Evolutionary conservation across 352 stramenopile genomes (phyloP).

Genomic region (Phytophthora hybrid): DNA sequence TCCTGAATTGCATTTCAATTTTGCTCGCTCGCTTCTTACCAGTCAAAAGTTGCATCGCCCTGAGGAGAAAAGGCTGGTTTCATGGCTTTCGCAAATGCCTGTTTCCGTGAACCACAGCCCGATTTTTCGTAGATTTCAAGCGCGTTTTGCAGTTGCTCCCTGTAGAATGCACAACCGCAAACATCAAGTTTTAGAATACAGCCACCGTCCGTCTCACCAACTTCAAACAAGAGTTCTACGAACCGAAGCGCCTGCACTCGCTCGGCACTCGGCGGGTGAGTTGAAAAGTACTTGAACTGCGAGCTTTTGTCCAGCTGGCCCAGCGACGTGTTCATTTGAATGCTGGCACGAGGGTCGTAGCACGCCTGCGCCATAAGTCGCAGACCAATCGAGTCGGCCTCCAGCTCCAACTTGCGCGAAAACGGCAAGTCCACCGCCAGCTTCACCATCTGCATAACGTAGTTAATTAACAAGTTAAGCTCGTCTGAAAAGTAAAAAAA

Average conservation of each 20-base stretch:
- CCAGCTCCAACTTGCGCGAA: constrained; percentile 62
- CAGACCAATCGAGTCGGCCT: constrained; percentile 65
- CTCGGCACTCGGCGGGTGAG: constrained; percentile 71
- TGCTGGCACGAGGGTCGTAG: constrained; percentile 63
- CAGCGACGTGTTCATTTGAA: constrained; percentile 60
- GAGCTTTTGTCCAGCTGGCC: constrained; percentile 39
- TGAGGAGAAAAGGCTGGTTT: constrained; percentile 38
- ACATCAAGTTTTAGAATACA: neutral
- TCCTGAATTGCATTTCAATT: neutral
- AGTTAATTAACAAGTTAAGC: no score
- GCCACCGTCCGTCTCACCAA: neutral
- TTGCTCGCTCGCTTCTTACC: constrained; percentile 8
- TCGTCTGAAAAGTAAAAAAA: no score
- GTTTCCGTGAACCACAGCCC: constrained; percentile 45
- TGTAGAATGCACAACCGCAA: constrained; percentile 9
- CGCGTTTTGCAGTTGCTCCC: constrained; percentile 50
- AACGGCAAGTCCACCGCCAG: constrained; percentile 64
- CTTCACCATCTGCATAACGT: constrained; percentile 48
- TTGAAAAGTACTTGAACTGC: constrained; percentile 80
- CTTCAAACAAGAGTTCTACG: constrained; percentile 1
- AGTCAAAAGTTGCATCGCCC: constrained; percentile 26
- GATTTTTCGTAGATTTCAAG: constrained; percentile 57
- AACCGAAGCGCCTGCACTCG: constrained; percentile 59
- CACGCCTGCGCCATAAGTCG: constrained; percentile 67
- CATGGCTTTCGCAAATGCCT: constrained; percentile 46